Evolutionary conservation across 345 rosid genomes (phyloP).

Genomic region (Eucalyptus pauciflora): DNA sequence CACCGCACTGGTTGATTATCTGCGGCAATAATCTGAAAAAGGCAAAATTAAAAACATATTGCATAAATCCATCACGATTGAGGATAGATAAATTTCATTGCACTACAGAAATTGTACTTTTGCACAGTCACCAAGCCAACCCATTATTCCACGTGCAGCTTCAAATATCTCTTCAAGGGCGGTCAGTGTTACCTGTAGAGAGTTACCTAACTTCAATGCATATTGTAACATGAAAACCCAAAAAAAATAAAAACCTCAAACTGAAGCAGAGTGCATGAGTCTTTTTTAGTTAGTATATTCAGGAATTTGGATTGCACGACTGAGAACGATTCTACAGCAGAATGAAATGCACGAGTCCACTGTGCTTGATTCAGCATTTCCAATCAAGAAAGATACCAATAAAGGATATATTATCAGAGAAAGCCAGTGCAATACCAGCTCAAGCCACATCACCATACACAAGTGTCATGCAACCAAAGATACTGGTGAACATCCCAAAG

Average conservation of each 20-base stretch:
- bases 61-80: neutral
- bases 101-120: slow-evolving; percentile 30
- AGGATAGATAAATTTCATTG: neutral
- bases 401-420: neutral
- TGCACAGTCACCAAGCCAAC: slow-evolving; percentile 96
- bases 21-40: slow-evolving; percentile 62
- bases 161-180: slow-evolving; percentile 90
- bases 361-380: neutral
- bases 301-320: neutral
- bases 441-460: neutral
- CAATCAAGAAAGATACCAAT: neutral
- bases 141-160: slow-evolving; percentile 94
- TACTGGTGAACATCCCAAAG: neutral
- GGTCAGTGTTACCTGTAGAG: slow-evolving; percentile 65
- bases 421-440: neutral
- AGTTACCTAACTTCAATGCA: neutral
- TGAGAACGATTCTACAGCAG: neutral
- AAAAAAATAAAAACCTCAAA: neutral
- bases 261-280: neutral
- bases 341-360: neutral
- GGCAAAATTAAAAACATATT: neutral
- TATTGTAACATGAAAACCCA: neutral
- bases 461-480: neutral
- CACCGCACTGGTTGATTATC: slow-evolving; percentile 83
- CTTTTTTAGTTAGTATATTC: neutral